Evolutionary conservation across 2,329 filamentous ascomycete species (phyloP).

Genomic region (Meredithiella fracta): DNA sequence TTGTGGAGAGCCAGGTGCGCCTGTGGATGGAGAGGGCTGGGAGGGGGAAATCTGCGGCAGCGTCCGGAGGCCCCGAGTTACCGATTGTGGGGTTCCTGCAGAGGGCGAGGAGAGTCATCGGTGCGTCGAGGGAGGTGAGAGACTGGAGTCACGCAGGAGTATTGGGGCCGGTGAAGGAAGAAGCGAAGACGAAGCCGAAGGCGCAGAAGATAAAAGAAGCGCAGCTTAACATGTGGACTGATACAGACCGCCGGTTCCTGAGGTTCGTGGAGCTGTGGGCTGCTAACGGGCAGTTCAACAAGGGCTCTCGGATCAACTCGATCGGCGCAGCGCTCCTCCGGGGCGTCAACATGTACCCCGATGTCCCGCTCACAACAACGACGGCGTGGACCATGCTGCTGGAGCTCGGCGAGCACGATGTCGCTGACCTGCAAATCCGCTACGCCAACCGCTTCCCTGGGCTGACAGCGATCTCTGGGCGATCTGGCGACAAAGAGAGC

Average conservation of each 20-base stretch:
- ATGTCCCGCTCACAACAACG: slow-evolving; percentile 29
- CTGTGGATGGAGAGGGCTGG: slow-evolving; percentile 4
- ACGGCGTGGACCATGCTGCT: slow-evolving; percentile 53
- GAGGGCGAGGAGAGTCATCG: slow-evolving; percentile 34
- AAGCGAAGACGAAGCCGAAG: slow-evolving; percentile 30
- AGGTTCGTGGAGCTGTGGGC: slow-evolving; percentile 56
- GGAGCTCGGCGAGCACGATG: slow-evolving; percentile 54
- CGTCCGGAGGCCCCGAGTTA: not conserved
- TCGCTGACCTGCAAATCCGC: slow-evolving; percentile 51
- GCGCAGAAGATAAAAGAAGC: not conserved
- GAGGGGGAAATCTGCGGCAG: not conserved
- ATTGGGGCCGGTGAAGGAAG: slow-evolving; percentile 22
- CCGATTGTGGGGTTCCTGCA: slow-evolving; percentile 30
- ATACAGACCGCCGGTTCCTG: slow-evolving; percentile 39
- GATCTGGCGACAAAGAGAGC: slow-evolving; percentile 20
- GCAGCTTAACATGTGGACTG: too few relatives aligned
- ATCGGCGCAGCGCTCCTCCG: slow-evolving; percentile 49
- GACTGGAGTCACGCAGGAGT: not conserved
- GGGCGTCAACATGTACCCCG: slow-evolving; percentile 41
- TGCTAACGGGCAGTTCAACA: slow-evolving; percentile 36
- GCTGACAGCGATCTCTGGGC: not conserved
- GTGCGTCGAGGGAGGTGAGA: slow-evolving; percentile 32
- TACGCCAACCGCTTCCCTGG: slow-evolving; percentile 41
- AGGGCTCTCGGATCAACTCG: slow-evolving; percentile 37
- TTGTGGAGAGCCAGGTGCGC: slow-evolving; percentile 22